These are phyloP conservation scores for Blepharisma undulans DNA, from an alignment of 169 alveolate genomes.

Conservation along the genomic window DNA sequence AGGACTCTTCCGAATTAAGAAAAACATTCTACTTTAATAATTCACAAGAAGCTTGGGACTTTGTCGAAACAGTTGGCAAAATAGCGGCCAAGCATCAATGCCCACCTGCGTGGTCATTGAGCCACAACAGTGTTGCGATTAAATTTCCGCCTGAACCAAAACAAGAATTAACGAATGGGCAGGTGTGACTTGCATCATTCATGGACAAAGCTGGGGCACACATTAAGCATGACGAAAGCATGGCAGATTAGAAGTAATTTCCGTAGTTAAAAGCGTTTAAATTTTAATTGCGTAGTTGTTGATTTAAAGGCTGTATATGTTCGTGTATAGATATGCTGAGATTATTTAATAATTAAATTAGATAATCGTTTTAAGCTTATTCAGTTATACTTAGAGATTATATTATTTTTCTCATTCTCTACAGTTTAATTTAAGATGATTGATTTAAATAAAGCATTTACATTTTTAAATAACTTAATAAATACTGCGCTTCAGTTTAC, in stretches of 20 bases:
- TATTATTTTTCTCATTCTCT: too few relatives aligned
- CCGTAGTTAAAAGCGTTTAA: background rate
- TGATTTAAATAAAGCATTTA: too few relatives aligned
- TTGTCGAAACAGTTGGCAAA: background rate
- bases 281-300: background rate
- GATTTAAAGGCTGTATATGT: background rate
- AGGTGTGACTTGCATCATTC: slow-evolving; percentile 5
- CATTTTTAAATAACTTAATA: too few relatives aligned
- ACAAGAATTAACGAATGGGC: background rate
- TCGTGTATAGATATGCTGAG: background rate
- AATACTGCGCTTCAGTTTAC: too few relatives aligned
- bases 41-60: slow-evolving; percentile 12
- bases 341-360: too few relatives aligned
- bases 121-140: background rate
- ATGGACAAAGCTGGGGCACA: slow-evolving; percentile 12
- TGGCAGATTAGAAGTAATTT: background rate
- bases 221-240: background rate
- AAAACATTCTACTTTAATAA: background rate
- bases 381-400: too few relatives aligned
- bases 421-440: too few relatives aligned
- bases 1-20: background rate
- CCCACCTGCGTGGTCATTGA: slow-evolving; percentile 10
- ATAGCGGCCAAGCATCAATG: background rate
- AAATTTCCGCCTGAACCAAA: background rate
- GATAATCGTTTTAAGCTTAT: too few relatives aligned